A percentile compares a stretch with the other conserved stretches of the same genome.
Conservation (phyloP, 371 early-diverging fungal genomes). For the Funneliformis caledonium region DNA sequence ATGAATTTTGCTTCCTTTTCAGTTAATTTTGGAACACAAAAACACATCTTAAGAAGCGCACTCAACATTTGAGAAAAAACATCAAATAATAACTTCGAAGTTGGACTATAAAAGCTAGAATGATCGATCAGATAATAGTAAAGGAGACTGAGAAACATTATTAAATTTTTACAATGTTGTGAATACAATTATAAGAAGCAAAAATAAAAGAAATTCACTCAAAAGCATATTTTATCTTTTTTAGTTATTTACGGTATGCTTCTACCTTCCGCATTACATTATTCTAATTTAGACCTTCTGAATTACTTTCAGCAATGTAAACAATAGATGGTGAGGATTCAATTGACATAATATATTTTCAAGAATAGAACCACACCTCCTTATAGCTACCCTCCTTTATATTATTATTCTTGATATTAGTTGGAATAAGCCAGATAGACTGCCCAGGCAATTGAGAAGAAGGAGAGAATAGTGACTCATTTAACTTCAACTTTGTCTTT, state of each 20-base stretch:
- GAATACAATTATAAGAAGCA: conserved; percentile 24
- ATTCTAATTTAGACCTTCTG: conserved; percentile 36
- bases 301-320: neutral
- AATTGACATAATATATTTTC: conserved; percentile 21
- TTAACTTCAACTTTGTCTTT: conserved; percentile 31
- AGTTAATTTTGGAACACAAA: conserved; percentile 32
- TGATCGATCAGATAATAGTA: conserved; percentile 34
- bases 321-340: conserved; percentile 10
- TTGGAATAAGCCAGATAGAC: neutral
- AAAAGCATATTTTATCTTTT: neutral
- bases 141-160: conserved; percentile 31
- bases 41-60: conserved; percentile 27
- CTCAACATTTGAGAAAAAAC: conserved; percentile 20
- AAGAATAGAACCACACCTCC: neutral
- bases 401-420: conserved; percentile 2
- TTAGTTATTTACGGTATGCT: conserved; percentile 3
- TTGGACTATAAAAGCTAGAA: conserved; percentile 29
- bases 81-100: conserved; percentile 9
- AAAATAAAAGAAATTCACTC: conserved; percentile 37
- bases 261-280: conserved; percentile 29
- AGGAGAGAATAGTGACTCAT: conserved; percentile 4
- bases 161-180: conserved; percentile 32
- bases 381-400: conserved; percentile 3
- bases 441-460: neutral
- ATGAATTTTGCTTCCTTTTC: conserved; percentile 32